Percentiles rank a stretch among this genome's conserved stretches.
Conservation (phyloP, 441 rosid species). For the Flueggea neowawraea region DNA sequence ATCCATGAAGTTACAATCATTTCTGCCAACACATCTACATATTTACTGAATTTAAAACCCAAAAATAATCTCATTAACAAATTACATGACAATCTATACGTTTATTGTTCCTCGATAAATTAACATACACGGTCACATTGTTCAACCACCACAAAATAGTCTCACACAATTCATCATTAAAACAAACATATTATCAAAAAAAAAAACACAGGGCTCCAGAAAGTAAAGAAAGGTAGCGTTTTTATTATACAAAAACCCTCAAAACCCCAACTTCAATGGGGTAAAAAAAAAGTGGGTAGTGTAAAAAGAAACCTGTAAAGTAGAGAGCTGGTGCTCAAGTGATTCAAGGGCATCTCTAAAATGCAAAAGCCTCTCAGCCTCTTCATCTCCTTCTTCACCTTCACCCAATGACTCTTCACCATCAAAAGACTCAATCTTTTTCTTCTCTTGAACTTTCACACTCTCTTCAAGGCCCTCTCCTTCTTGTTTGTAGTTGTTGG, state of each 20-base stretch:
- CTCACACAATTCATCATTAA: no score
- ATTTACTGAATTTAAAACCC: no score
- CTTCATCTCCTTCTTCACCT: slow-evolving; percentile 41
- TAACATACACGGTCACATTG: no score
- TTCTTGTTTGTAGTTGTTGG: neutral
- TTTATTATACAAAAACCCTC: neutral
- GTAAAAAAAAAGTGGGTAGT: slow-evolving; percentile 2
- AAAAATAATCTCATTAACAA: no score
- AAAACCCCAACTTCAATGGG: slow-evolving; percentile 14
- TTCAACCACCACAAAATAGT: no score
- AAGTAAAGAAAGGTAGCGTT: neutral
- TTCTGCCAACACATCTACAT: no score
- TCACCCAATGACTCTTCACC: slow-evolving; percentile 14
- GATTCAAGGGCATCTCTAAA: slow-evolving; percentile 73
- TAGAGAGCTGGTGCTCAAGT: slow-evolving; percentile 73
- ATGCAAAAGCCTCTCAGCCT: slow-evolving; percentile 52
- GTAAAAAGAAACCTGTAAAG: slow-evolving; percentile 55
- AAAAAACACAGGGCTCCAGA: no score
- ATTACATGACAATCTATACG: no score
- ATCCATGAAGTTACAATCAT: neutral
- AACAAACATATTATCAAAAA: no score
- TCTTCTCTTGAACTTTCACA: slow-evolving; percentile 16
- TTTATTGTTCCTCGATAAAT: no score
- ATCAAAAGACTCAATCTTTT: slow-evolving; percentile 15
- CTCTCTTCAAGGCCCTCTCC: slow-evolving; percentile 18